A percentile compares a stretch with the other conserved stretches of the same genome.
Evolutionary conservation across 225 moss, liverwort and hornwort genomes (phyloP).

Genomic region (Pleurozium schreberi): DNA sequence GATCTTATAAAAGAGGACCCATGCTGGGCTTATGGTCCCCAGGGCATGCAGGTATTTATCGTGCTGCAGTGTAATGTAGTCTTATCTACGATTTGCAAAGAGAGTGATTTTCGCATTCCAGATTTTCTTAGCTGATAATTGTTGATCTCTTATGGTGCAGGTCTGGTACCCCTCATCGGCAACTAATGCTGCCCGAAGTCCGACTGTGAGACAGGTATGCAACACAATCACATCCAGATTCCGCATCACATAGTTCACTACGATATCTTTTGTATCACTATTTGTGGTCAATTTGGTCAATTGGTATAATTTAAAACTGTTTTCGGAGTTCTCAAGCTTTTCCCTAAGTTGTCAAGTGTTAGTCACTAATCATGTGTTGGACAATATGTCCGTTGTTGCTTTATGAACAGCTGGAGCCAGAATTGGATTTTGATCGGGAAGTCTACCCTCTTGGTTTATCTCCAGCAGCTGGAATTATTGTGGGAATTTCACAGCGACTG

Average conservation of each 20-base stretch:
- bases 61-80: neutral
- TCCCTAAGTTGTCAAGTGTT: neutral
- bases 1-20: slow-evolving; percentile 84
- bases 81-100: neutral
- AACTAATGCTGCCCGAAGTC: slow-evolving; percentile 59
- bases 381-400: neutral
- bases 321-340: neutral
- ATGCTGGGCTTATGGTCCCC: slow-evolving; percentile 99
- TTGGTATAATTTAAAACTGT: neutral
- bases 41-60: slow-evolving; percentile 79
- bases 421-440: slow-evolving; percentile 97
- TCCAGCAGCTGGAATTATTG: slow-evolving; percentile 86
- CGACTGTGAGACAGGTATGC: slow-evolving; percentile 71
- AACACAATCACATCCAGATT: neutral
- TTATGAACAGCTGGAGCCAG: slow-evolving; percentile 77
- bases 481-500: slow-evolving; percentile 88
- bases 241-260: neutral
- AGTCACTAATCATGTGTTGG: neutral
- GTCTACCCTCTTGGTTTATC: slow-evolving; percentile 91
- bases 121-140: neutral
- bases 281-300: neutral
- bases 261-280: neutral
- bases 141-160: slow-evolving; percentile 23
- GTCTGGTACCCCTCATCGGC: slow-evolving; percentile 98
- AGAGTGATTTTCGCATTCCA: neutral